Conservation (phyloP, 441 rosid species). For the Mallotus repandus region DNA sequence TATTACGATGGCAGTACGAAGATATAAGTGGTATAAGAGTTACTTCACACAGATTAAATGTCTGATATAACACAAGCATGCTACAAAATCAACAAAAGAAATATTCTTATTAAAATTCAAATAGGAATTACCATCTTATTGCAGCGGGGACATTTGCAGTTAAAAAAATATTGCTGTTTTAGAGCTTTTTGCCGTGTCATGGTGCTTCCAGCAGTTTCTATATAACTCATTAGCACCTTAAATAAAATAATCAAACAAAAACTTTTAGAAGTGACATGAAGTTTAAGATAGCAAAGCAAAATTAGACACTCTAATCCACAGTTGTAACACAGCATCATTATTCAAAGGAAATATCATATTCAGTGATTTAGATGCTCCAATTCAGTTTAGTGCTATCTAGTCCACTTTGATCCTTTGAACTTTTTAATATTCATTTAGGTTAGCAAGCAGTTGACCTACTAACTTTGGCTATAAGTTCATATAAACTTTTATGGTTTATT, state of each 20-base stretch:
- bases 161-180: conserved; percentile 84
- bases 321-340: background rate
- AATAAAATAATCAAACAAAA: conserved; percentile 10
- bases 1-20: background rate
- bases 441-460: background rate
- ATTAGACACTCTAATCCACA: background rate
- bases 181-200: conserved; percentile 81
- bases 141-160: conserved; percentile 73
- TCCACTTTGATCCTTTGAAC: no score
- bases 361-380: background rate
- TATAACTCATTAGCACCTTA: conserved; percentile 78
- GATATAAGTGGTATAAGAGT: background rate
- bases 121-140: conserved; percentile 52
- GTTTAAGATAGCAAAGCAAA: background rate
- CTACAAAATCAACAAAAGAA: background rate
- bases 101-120: conserved; percentile 2
- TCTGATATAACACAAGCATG: background rate
- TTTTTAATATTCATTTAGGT: background rate
- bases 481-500: background rate
- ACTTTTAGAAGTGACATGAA: conserved; percentile 8
- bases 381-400: background rate
- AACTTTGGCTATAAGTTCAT: background rate
- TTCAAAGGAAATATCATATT: background rate
- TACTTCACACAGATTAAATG: background rate
- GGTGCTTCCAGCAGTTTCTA: conserved; percentile 96